Conservation (phyloP, 148 eudicot species). For the Nepenthes gracilis region DNA sequence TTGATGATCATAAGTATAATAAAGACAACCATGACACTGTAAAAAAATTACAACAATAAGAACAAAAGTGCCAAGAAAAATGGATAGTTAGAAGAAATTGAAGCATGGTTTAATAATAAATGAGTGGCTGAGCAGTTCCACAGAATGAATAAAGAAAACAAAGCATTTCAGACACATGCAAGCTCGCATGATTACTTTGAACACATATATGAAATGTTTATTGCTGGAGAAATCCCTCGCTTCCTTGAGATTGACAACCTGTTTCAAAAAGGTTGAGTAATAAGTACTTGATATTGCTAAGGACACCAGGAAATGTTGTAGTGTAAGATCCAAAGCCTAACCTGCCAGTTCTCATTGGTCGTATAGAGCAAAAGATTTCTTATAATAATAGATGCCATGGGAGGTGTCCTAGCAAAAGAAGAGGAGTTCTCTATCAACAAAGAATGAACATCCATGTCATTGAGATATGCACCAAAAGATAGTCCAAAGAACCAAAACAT, state of each 20-base stretch:
- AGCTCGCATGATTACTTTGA: slow-evolving; percentile 48
- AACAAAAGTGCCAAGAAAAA: no score
- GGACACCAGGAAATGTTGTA: slow-evolving; percentile 1
- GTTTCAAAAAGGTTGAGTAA: slow-evolving; percentile 9
- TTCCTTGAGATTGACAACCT: slow-evolving; percentile 93
- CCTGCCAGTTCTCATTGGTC: slow-evolving; percentile 91
- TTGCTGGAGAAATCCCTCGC: slow-evolving; percentile 81
- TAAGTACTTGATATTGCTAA: slow-evolving; percentile 12
- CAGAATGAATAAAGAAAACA: no score
- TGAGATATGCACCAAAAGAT: no score
- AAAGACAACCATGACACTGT: no score
- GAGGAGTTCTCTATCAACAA: no score
- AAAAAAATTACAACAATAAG: no score
- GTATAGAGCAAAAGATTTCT: slow-evolving; percentile 81
- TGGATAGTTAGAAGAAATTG: no score
- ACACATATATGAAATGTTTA: slow-evolving; percentile 75
- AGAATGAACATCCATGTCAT: no score
- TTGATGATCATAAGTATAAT: no score
- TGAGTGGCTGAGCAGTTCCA: no score
- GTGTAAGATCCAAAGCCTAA: slow-evolving; percentile 4
- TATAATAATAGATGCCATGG: slow-evolving; percentile 92
- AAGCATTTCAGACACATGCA: background rate
- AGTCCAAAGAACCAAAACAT: no score
- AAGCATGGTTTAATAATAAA: no score
- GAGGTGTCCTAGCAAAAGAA: slow-evolving; percentile 60